Evolutionary conservation across 116 monocot genomes (phyloP).

Genomic region (Zostera marina): DNA sequence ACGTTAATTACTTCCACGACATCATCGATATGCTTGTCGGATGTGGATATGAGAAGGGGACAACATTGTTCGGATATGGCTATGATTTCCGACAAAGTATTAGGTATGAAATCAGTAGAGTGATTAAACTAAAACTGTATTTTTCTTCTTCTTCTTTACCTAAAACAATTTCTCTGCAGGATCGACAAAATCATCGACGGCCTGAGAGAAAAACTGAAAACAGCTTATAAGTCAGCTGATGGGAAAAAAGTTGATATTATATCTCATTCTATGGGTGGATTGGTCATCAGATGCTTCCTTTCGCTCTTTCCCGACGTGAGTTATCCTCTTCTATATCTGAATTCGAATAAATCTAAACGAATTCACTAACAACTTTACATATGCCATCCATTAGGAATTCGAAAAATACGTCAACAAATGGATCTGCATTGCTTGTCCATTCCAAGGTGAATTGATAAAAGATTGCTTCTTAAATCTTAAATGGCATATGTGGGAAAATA

Average conservation of each 20-base stretch:
- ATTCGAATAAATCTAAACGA: too few relatives aligned
- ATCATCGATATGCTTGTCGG: slow-evolving; percentile 84
- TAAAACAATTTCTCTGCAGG: slow-evolving; percentile 19
- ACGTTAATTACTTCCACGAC: slow-evolving; percentile 77
- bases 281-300: slow-evolving; percentile 72
- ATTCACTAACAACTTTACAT: too few relatives aligned
- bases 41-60: slow-evolving; percentile 84
- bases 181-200: slow-evolving; percentile 47
- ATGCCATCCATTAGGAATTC: slow-evolving; percentile 64
- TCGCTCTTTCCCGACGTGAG: slow-evolving; percentile 56
- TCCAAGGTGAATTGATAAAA: slow-evolving; percentile 98
- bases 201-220: slow-evolving; percentile 44
- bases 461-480: neutral
- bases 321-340: too few relatives aligned
- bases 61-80: slow-evolving; percentile 83
- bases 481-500: neutral
- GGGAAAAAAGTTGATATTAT: slow-evolving; percentile 79
- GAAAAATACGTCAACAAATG: slow-evolving; percentile 73
- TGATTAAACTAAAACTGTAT: too few relatives aligned
- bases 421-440: slow-evolving; percentile 85
- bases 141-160: too few relatives aligned
- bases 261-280: slow-evolving; percentile 94
- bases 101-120: slow-evolving; percentile 27
- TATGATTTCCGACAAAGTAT: slow-evolving; percentile 96
- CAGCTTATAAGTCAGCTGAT: slow-evolving; percentile 63